Evolutionary conservation across 2,329 filamentous ascomycete species (phyloP).

Genomic region (Phyllosticta ampelicida): DNA sequence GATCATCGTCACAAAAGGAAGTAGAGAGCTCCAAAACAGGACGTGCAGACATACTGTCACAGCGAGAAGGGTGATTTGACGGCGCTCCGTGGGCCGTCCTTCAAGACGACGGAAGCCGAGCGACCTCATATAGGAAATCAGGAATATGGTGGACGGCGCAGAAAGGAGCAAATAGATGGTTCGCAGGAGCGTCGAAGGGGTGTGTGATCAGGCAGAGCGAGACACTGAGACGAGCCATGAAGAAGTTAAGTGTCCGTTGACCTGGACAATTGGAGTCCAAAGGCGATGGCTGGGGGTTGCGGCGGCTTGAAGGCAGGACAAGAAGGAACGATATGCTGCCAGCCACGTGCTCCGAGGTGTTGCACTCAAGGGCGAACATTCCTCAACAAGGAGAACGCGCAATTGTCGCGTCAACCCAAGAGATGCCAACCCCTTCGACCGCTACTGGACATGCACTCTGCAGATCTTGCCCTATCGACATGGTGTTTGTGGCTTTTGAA

Average conservation of each 20-base stretch:
- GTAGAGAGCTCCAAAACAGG: slow-evolving; percentile 24
- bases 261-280: neutral
- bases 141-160: neutral
- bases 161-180: neutral
- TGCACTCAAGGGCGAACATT: neutral
- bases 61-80: slow-evolving; percentile 23
- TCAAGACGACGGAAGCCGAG: neutral
- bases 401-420: neutral
- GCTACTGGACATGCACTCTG: neutral
- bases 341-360: neutral
- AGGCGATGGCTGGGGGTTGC: neutral
- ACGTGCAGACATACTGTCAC: slow-evolving; percentile 25
- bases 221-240: neutral
- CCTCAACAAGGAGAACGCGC: neutral
- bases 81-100: slow-evolving; percentile 12
- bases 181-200: neutral
- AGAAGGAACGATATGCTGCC: neutral
- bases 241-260: neutral
- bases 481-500: neutral
- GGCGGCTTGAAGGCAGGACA: neutral
- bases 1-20: slow-evolving; percentile 19
- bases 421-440: neutral
- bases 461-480: neutral
- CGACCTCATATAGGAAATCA: neutral
- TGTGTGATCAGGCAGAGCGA: neutral